A percentile compares a stretch with the other conserved stretches of the same genome.
These are phyloP conservation scores for Blastocladiella emersonii DNA, from an alignment of 371 early-diverging fungal genomes.

Conservation along the genomic window DNA sequence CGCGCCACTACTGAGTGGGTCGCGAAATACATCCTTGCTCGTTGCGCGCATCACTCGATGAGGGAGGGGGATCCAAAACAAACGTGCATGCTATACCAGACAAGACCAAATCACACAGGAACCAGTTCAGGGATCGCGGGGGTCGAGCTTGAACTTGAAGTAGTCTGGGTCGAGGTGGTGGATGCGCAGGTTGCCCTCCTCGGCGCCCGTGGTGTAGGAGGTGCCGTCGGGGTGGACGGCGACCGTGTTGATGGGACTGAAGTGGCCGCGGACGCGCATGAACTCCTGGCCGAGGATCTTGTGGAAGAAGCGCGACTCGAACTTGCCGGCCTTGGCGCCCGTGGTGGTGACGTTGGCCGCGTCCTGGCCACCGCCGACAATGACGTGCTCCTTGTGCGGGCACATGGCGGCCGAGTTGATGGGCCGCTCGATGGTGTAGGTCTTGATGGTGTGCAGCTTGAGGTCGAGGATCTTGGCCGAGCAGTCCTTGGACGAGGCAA, in stretches of 20 bases:
- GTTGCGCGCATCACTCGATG: too few species aligned
- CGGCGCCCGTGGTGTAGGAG: conserved; percentile 91
- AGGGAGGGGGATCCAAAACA: too few species aligned
- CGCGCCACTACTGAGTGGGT: too few species aligned
- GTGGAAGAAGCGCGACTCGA: conserved; percentile 98
- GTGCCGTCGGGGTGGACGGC: conserved; percentile 92
- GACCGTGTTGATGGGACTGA: conserved; percentile 98
- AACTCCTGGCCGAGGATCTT: conserved; percentile 92
- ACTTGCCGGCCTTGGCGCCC: conserved; percentile 86
- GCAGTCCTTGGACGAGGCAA: conserved; percentile 94
- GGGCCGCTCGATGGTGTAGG: conserved; percentile 81
- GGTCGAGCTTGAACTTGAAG: conserved; percentile 66
- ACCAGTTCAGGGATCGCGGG: conserved; percentile 8
- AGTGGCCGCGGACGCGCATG: conserved; percentile 96
- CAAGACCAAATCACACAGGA: too few species aligned
- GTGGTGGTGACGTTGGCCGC: conserved; percentile 96
- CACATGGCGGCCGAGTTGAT: conserved; percentile 93
- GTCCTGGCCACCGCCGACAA: conserved; percentile 60
- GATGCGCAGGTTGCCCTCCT: conserved; percentile 93
- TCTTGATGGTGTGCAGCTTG: conserved; percentile 65
- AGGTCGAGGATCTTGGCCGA: conserved; percentile 82
- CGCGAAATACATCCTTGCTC: too few species aligned
- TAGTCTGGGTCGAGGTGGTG: conserved; percentile 94
- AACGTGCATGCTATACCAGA: too few species aligned
- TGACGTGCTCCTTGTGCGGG: conserved; percentile 55